Evolutionary conservation across 1,139 yeast genomes (phyloP).

Genomic region (Zygosaccharomyces sapae): DNA sequence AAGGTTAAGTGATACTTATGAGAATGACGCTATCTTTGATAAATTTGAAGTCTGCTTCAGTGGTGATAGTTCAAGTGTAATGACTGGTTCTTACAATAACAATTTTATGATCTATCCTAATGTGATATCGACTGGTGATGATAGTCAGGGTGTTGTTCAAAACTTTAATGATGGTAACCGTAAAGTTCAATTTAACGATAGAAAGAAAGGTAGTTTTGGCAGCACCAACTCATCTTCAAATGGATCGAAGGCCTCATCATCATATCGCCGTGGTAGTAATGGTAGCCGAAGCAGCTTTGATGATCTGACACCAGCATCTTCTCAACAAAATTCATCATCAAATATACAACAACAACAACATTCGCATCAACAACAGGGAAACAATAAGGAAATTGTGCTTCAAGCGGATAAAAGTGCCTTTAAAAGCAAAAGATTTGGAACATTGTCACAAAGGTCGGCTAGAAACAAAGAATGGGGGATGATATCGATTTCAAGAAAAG

Average conservation of each 20-base stretch:
- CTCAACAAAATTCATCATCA: constrained; percentile 22
- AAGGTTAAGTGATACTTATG: constrained; percentile 93
- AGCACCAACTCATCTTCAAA: constrained; percentile 3
- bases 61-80: constrained; percentile 87
- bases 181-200: constrained; percentile 8
- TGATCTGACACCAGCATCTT: not conserved
- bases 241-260: constrained; percentile 7
- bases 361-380: constrained; percentile 4
- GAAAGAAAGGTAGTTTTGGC: constrained; percentile 1
- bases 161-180: constrained; percentile 16
- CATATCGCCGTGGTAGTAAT: constrained; percentile 10
- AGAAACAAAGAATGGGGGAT: constrained; percentile 64
- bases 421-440: constrained; percentile 43
- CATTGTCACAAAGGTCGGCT: constrained; percentile 33
- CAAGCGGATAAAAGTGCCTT: constrained; percentile 99
- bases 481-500: constrained; percentile 91
- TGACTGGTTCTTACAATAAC: constrained; percentile 97
- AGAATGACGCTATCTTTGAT: constrained; percentile 96
- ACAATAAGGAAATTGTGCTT: constrained; percentile 57
- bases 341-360: constrained; percentile 4
- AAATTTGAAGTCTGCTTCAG: constrained; percentile 94
- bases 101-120: constrained; percentile 96
- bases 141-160: constrained; percentile 21
- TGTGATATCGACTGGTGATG: constrained; percentile 44
- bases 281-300: constrained; percentile 16